Base-by-base conservation (phyloP, 768 basidiomycete species). In the Hericium coralloides region DNA sequence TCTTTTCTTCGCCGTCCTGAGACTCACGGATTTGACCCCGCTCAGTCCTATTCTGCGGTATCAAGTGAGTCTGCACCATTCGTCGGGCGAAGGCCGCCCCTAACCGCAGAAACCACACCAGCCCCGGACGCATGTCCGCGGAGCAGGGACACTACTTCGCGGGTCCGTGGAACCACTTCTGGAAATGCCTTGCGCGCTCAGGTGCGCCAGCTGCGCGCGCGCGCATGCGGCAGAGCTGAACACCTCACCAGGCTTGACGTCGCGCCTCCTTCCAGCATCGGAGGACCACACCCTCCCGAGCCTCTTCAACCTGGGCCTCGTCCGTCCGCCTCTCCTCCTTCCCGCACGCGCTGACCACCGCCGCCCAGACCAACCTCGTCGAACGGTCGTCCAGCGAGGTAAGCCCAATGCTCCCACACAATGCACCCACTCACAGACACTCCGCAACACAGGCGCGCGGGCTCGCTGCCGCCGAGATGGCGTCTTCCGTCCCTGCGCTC, bases 141-240 rank as follows among this genome's bases (percentile, higher is more conserved):
- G 74, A 76, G 56, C 73, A 76, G 2, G 90, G 91, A 0, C 87
- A 89, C 67, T 89, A 93, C 66, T 94, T 83, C 63, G 87, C 83
- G 1, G 81, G 87, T 64, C 84, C 83, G 0, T 84, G 83, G 2
- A 93, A 94, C 64, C 89, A 91, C 60, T 92, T 92, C 68, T 92
- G 87, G 87, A 73, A 70, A 48, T 87, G 87, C 58, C 73, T 94
- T 0, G 74, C 87, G 61, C 73, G 74, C 43, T 83, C 87, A 48
- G 87, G 83, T 31, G 10, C 31, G 31, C 31, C 31, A 31, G 10
- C 10, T 0, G 5, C 31, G 31, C 7, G 31, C 31, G 8, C 2
- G 31, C 31, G 31, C 31, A 31, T 31, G 31, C 8, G 31, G 31
- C 31, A 31, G 31, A 31, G 31, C 31, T 31, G 31, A 31, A 31